Evolutionary conservation across 2,329 filamentous ascomycete species (phyloP).

Genomic region (Arthroderma uncinatum): DNA sequence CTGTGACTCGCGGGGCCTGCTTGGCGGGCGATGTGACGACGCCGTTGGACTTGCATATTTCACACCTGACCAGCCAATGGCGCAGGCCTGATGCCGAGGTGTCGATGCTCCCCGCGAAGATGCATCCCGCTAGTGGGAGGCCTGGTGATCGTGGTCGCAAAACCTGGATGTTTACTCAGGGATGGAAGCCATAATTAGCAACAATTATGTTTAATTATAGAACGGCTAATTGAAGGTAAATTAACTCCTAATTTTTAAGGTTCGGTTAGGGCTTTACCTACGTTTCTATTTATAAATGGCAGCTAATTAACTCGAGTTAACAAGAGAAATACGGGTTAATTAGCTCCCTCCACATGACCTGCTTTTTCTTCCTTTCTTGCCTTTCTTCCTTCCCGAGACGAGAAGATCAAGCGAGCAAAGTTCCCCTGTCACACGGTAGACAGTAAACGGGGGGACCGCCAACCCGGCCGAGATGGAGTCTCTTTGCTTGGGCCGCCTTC

Average conservation of each 20-base stretch:
- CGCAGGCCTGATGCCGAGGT: background rate
- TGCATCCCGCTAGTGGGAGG: background rate
- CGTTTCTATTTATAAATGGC: background rate
- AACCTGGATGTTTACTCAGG: background rate
- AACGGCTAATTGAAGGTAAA: background rate
- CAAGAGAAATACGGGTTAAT: background rate
- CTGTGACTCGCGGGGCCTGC: background rate
- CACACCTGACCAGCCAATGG: background rate
- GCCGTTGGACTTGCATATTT: constrained; percentile 2
- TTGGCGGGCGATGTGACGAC: background rate
- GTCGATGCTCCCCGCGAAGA: background rate
- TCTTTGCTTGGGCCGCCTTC: background rate
- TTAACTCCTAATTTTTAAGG: background rate
- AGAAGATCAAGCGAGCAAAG: background rate
- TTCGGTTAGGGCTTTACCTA: background rate
- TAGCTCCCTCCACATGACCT: background rate
- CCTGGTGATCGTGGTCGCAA: background rate
- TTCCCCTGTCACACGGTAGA: background rate
- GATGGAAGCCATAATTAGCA: background rate
- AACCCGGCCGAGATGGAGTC: constrained; percentile 1
- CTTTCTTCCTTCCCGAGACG: background rate
- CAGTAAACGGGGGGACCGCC: background rate
- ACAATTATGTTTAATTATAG: constrained; percentile 1
- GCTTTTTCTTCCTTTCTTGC: background rate
- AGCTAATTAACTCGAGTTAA: background rate